Evolutionary conservation across 768 basidiomycete species (phyloP), one percentile per base, ranked within the genome.

Genomic region (Leccinum arenicola): DNA sequence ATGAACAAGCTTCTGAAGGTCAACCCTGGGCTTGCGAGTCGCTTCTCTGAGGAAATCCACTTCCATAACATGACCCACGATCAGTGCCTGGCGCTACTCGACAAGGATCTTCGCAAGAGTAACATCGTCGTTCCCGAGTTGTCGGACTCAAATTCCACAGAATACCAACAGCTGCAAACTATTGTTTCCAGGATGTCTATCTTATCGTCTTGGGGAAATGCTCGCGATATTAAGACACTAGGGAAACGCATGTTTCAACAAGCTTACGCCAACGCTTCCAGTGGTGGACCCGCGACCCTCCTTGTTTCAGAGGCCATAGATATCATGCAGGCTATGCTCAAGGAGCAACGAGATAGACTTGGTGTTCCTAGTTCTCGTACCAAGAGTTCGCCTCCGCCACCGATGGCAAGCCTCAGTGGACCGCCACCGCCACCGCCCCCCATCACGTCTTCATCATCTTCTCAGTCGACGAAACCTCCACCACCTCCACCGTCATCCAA

Each of bases 141-240:
- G 12, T 19, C 23, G 23, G 51, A 61, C 27, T 1, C 19, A 1
- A 10, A 19, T 10, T 61, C 43, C 3, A 3, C 11, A 15, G 10
- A 51, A 1, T 56, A 65, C 17, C 64, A 61, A 23, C 63, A 61
- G 21, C 56, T 64, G 63, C 49, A 38, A 48, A 52, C 10, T 4
- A 56, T 66, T 4, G 2, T 87, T 56, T 57, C 68, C 7, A 59
- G 77, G 14, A 73, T 87, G 61, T 74, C 81, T 8, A 43, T 59
- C 10, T 70, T 87, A 1, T 73, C 76, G 4, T 80, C 81, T 1
- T 89, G 88, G 88, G 88, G 86, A 14, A 89, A 89, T 52, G 88
- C 86, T 3, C 79, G 86, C 7, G 87, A 89, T 61, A 77, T 88
- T 67, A 74, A 81, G 54, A 82, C 81, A 0, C 71, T 87, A 5